Percentiles rank a stretch among this genome's conserved stretches.
Evolutionary conservation across 345 rosid genomes (phyloP).

Genomic region (Jatropha curcas): DNA sequence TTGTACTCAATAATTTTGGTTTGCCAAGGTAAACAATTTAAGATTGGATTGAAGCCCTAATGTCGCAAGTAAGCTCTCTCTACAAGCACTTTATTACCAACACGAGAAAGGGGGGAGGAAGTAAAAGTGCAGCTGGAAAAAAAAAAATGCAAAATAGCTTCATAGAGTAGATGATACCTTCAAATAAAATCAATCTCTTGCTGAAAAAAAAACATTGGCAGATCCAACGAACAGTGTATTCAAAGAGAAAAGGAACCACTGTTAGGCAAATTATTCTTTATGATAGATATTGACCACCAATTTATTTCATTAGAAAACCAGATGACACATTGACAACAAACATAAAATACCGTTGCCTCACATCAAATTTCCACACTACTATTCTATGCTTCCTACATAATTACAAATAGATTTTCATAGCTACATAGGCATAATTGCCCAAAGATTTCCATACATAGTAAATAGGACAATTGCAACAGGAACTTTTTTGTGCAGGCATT

Average conservation of each 20-base stretch:
- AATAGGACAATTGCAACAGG: neutral
- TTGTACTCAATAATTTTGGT: neutral
- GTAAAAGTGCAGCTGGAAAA: neutral
- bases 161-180: constrained; percentile 54
- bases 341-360: neutral
- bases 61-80: neutral
- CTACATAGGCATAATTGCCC: neutral
- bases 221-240: constrained; percentile 29
- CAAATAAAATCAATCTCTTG: constrained; percentile 97
- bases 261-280: constrained; percentile 37
- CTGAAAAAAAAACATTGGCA: constrained; percentile 53
- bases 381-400: constrained; percentile 1
- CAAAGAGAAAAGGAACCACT: constrained; percentile 35
- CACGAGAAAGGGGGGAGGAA: neutral
- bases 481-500: constrained; percentile 2
- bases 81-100: neutral
- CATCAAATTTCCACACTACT: neutral
- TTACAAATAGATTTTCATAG: neutral
- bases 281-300: constrained; percentile 13
- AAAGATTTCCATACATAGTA: neutral
- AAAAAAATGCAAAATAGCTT: too few relatives aligned
- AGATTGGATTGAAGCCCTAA: neutral
- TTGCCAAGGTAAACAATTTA: neutral
- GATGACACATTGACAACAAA: neutral
- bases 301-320: constrained; percentile 8